Percentiles rank a stretch among this genome's conserved stretches.
phyloP scores from a whole-genome alignment of 768 basidiomycete species.

The Russula abietina region DNA sequence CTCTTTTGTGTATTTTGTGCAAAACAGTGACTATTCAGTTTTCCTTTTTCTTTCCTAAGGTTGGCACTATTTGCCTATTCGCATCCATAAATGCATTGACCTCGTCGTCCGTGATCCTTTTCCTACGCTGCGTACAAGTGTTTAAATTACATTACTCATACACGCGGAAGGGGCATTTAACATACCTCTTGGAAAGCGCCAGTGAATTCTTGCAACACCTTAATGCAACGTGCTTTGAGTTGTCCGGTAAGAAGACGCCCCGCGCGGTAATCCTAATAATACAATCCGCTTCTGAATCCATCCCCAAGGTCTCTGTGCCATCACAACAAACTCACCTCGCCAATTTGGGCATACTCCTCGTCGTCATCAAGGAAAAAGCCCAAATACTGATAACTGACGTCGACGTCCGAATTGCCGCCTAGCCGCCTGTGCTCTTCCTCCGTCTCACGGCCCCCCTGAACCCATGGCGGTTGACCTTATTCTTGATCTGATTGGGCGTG shows the following conservation, averaged over 20 bases:
- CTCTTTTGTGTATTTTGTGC: background rate
- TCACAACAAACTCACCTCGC: slow-evolving; percentile 47
- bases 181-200: slow-evolving; percentile 77
- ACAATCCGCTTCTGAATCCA: background rate
- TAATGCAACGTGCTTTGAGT: slow-evolving; percentile 85
- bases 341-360: slow-evolving; percentile 71
- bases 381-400: slow-evolving; percentile 92
- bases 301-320: background rate
- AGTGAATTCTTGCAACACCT: slow-evolving; percentile 74
- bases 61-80: slow-evolving; percentile 65
- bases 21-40: background rate
- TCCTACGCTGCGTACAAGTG: slow-evolving; percentile 53
- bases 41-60: slow-evolving; percentile 35
- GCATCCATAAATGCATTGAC: slow-evolving; percentile 76
- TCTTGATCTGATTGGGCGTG: slow-evolving; percentile 88
- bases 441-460: slow-evolving; percentile 97
- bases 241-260: slow-evolving; percentile 86
- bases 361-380: slow-evolving; percentile 96
- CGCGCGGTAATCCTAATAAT: slow-evolving; percentile 83
- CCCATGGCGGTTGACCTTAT: slow-evolving; percentile 93
- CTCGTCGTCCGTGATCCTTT: slow-evolving; percentile 72
- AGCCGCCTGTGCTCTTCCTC: slow-evolving; percentile 86
- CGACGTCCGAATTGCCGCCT: slow-evolving; percentile 92
- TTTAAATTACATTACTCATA: slow-evolving; percentile 8
- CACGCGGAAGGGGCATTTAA: background rate